Evolutionary conservation across 139 green algal species (phyloP).

Genomic region (Zygnema cylindricum): DNA sequence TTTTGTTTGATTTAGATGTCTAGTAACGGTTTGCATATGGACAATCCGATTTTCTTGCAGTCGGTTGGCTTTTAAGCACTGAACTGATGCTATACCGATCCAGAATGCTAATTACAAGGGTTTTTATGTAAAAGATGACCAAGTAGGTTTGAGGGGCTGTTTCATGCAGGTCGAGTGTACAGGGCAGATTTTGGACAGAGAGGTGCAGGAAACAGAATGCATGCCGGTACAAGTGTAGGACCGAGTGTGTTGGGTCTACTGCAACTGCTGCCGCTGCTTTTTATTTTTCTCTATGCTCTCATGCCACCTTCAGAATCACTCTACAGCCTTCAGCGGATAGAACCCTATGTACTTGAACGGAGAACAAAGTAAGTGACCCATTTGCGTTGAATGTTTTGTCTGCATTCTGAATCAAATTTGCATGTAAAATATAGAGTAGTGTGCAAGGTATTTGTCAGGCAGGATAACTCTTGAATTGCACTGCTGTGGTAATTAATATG

Average conservation of each 20-base stretch:
- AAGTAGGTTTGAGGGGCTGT: not conserved
- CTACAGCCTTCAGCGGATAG: constrained; percentile 27
- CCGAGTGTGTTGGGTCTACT: constrained; percentile 15
- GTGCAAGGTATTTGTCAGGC: no score
- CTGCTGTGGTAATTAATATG: no score
- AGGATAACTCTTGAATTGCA: no score
- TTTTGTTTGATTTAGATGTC: no score
- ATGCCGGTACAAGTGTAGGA: not conserved
- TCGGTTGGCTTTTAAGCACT: not conserved
- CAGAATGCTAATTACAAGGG: not conserved
- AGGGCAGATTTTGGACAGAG: not conserved
- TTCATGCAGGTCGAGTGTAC: not conserved
- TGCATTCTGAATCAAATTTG: no score
- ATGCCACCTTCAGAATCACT: constrained; percentile 24
- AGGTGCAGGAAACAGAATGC: not conserved
- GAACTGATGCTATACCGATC: not conserved
- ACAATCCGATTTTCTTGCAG: no score
- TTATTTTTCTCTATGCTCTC: constrained; percentile 45
- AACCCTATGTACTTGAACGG: constrained; percentile 9
- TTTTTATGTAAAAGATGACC: not conserved
- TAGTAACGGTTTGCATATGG: no score
- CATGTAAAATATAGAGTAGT: no score
- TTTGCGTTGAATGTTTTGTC: no score
- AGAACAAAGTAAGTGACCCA: no score
- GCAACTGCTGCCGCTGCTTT: constrained; percentile 44